A percentile compares a stretch with the other conserved stretches of the same genome.
phyloP scores from a whole-genome alignment of 345 rosid species.

The Eucalyptus shirleyi region DNA sequence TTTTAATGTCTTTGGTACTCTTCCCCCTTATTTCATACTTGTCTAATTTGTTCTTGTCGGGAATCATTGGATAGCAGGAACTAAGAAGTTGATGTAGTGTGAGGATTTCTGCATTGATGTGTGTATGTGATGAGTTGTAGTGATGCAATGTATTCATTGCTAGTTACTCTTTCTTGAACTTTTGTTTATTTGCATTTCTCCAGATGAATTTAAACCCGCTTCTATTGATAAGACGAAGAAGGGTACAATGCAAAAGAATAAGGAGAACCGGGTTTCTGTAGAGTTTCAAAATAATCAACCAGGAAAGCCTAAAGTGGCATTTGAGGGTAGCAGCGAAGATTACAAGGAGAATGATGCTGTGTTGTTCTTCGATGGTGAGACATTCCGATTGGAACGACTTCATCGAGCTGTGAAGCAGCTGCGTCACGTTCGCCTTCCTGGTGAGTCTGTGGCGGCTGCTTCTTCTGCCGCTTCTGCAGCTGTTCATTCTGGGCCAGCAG shows the following conservation, averaged over 20 bases:
- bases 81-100: neutral
- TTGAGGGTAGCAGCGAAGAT: conserved; percentile 83
- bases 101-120: neutral
- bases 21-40: neutral
- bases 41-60: neutral
- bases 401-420: conserved; percentile 81
- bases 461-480: conserved; percentile 8
- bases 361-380: conserved; percentile 64
- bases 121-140: neutral
- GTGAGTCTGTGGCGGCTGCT: conserved; percentile 40
- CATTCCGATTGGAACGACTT: conserved; percentile 62
- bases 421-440: conserved; percentile 49
- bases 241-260: conserved; percentile 58
- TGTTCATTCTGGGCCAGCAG: conserved; percentile 17
- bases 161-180: neutral
- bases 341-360: conserved; percentile 79
- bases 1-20: neutral
- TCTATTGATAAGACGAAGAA: conserved; percentile 70
- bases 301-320: conserved; percentile 73
- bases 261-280: conserved; percentile 63
- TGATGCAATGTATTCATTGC: neutral
- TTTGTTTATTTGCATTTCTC: neutral
- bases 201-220: conserved; percentile 86
- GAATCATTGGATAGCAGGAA: neutral
- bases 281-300: conserved; percentile 78